Evolutionary conservation across 208 protist genomes (phyloP).

Genomic region (Angomonas deanei): DNA sequence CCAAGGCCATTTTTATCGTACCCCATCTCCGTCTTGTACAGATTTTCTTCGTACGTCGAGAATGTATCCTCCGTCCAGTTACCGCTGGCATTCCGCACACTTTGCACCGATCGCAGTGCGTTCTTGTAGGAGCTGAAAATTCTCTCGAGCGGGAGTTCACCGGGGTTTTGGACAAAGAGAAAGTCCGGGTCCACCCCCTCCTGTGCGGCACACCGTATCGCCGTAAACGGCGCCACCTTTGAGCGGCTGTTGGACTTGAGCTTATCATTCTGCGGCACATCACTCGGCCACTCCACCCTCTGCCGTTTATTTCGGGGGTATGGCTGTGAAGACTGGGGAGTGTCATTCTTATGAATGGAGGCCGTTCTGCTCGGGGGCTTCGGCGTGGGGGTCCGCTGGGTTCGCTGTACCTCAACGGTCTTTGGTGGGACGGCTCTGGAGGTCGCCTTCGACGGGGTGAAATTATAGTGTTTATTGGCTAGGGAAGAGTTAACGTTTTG

Average conservation of each 20-base stretch:
- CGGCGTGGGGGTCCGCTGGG: slow-evolving; percentile 29
- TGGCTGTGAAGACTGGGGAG: not conserved
- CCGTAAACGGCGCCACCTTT: slow-evolving; percentile 70
- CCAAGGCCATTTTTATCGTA: slow-evolving; percentile 42
- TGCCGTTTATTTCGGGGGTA: slow-evolving; percentile 17
- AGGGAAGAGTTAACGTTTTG: slow-evolving; percentile 70
- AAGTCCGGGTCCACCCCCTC: slow-evolving; percentile 77
- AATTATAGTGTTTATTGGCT: slow-evolving; percentile 22
- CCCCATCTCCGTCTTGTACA: slow-evolving; percentile 78
- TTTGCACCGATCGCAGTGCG: slow-evolving; percentile 53
- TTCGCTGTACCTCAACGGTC: slow-evolving; percentile 7
- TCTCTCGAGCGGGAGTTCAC: slow-evolving; percentile 59
- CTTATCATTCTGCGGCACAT: slow-evolving; percentile 66
- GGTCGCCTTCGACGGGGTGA: slow-evolving; percentile 16
- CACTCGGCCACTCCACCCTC: slow-evolving; percentile 66
- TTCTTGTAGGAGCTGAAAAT: slow-evolving; percentile 80
- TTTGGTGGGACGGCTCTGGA: slow-evolving; percentile 17
- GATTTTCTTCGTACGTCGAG: slow-evolving; percentile 61
- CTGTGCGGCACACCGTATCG: slow-evolving; percentile 67
- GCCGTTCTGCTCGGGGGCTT: slow-evolving; percentile 10
- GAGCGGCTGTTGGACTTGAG: slow-evolving; percentile 81
- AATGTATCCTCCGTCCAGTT: slow-evolving; percentile 85
- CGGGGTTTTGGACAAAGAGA: slow-evolving; percentile 72
- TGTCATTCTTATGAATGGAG: not conserved
- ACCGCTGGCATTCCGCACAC: slow-evolving; percentile 66